Evolutionary conservation across 1,139 yeast genomes (phyloP).

Genomic region (Hanseniaspora gamundiae): DNA sequence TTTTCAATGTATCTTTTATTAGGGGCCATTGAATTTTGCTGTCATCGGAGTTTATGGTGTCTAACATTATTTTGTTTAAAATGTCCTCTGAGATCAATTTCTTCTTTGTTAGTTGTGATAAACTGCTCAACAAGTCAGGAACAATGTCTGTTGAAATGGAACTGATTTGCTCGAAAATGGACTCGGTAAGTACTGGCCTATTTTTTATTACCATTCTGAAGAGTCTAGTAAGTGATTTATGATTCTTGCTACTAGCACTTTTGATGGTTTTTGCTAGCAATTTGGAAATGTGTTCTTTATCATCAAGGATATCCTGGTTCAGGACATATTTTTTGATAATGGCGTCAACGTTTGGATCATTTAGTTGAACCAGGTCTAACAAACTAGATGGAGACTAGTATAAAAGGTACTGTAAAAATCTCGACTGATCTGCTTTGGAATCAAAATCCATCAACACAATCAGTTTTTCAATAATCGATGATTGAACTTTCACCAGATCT

Average conservation of each 20-base stretch:
- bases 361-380: not conserved
- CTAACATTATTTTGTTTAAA: slow-evolving; percentile 27
- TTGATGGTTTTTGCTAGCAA: not conserved
- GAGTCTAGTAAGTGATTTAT: not conserved
- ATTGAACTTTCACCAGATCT: not conserved
- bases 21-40: slow-evolving; percentile 30
- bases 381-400: not conserved
- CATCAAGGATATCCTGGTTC: not conserved
- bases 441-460: not conserved
- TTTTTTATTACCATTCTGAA: not conserved
- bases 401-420: not conserved
- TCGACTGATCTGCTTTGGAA: slow-evolving; percentile 1
- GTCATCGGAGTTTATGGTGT: slow-evolving; percentile 9
- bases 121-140: slow-evolving; percentile 29
- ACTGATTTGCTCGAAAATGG: not conserved
- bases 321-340: not conserved
- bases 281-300: not conserved
- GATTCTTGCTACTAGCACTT: not conserved
- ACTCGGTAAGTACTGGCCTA: not conserved
- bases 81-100: slow-evolving; percentile 39
- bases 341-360: not conserved
- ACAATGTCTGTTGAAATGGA: slow-evolving; percentile 27
- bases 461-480: not conserved
- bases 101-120: slow-evolving; percentile 27
- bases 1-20: slow-evolving; percentile 31